These are phyloP conservation scores for Lepidium sativum DNA, from an alignment of 345 rosid genomes.

Conservation along the genomic window DNA sequence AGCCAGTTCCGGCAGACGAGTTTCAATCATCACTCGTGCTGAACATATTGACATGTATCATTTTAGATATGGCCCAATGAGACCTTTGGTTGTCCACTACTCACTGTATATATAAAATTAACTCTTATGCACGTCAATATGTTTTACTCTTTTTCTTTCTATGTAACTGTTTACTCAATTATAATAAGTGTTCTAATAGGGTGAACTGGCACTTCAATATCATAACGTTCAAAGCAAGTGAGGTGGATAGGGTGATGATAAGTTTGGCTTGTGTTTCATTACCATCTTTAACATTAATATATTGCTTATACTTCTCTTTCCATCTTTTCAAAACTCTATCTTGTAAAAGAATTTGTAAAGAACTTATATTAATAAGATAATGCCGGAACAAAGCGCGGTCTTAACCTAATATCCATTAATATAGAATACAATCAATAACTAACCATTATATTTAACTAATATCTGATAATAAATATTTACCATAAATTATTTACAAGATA, in stretches of 20 bases:
- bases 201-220: conserved; percentile 71
- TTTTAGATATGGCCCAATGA: conserved; percentile 77
- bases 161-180: not conserved
- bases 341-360: no score
- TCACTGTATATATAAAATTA: conserved; percentile 45
- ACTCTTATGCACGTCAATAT: not conserved
- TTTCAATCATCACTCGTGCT: conserved; percentile 49
- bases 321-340: no score
- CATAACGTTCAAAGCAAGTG: conserved; percentile 76
- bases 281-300: no score
- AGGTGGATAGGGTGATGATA: conserved; percentile 75
- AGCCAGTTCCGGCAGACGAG: conserved; percentile 66
- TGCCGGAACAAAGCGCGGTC: no score
- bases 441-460: no score
- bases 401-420: no score
- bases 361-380: no score
- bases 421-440: no score
- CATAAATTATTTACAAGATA: no score
- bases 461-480: no score
- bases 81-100: conserved; percentile 93
- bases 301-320: no score
- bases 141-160: not conserved
- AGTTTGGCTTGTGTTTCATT: conserved; percentile 81
- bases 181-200: conserved; percentile 36
- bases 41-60: conserved; percentile 49